Conservation (phyloP, 352 stramenopile genomes). For the Globisporangium canariense region DNA sequence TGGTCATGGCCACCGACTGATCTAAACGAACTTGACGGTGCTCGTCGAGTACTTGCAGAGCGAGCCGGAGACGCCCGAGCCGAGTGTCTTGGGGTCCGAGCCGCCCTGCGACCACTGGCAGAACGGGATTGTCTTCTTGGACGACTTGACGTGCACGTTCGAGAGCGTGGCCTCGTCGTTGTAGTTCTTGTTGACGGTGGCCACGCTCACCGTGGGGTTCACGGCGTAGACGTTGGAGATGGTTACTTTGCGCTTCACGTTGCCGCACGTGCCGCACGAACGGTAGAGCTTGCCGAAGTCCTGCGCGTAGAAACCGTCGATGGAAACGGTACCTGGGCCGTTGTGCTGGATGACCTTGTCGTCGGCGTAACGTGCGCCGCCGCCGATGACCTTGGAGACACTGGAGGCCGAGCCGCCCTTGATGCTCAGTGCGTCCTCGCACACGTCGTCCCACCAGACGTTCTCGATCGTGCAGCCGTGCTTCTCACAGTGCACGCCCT, state of each 20-base stretch:
- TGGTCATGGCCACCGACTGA: too few relatives aligned
- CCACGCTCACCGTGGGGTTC: constrained; percentile 18
- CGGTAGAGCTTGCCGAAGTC: constrained; percentile 30
- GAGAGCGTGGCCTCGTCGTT: constrained; percentile 21
- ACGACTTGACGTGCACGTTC: constrained; percentile 21
- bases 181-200: constrained; percentile 25
- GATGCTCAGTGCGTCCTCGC: constrained; percentile 27
- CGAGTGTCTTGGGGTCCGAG: constrained; percentile 9
- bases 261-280: constrained; percentile 26
- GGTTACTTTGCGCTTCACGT: constrained; percentile 18
- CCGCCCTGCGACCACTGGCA: constrained; percentile 17
- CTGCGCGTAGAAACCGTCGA: constrained; percentile 29
- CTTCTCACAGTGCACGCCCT: too few relatives aligned
- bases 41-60: constrained; percentile 17
- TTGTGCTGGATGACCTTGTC: constrained; percentile 38
- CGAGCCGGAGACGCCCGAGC: constrained; percentile 8
- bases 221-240: constrained; percentile 25
- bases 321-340: constrained; percentile 17
- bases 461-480: constrained; percentile 23
- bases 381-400: constrained; percentile 22
- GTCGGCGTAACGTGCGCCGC: constrained; percentile 23
- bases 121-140: constrained; percentile 11
- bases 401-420: constrained; percentile 23
- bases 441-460: constrained; percentile 32
- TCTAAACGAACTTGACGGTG: constrained; percentile 11